phyloP scores from a whole-genome alignment of 352 stramenopile species.

The Pythium biforme region DNA sequence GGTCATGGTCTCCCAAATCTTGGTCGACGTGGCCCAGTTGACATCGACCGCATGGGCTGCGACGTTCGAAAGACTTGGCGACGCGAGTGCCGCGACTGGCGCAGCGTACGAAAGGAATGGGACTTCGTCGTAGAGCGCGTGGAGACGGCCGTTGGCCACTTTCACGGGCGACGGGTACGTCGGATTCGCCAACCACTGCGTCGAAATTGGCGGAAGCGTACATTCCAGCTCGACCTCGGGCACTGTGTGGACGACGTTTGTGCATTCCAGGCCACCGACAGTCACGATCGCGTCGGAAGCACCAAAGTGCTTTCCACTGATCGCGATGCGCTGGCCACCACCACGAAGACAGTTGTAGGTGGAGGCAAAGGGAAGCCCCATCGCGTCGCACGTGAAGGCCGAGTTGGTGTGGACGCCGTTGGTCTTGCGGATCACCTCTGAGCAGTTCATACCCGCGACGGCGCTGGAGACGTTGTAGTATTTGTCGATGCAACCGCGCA shows the following conservation, averaged over 20 bases:
- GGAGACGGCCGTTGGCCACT: constrained; percentile 62
- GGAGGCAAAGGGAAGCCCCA: constrained; percentile 49
- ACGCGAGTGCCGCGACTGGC: constrained; percentile 32
- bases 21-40: constrained; percentile 64
- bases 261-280: constrained; percentile 70
- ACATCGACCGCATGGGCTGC: constrained; percentile 75
- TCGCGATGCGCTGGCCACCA: constrained; percentile 51
- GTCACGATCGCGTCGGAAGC: constrained; percentile 59
- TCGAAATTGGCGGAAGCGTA: constrained; percentile 51
- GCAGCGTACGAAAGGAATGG: constrained; percentile 67
- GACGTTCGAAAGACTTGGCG: constrained; percentile 70
- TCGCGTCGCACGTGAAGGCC: constrained; percentile 39
- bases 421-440: constrained; percentile 34
- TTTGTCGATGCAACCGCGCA: constrained; percentile 77
- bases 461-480: constrained; percentile 40
- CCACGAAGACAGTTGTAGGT: constrained; percentile 74
- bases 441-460: constrained; percentile 44
- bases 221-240: constrained; percentile 73
- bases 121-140: constrained; percentile 54
- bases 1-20: constrained; percentile 74
- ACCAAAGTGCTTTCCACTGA: constrained; percentile 78
- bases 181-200: constrained; percentile 31
- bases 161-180: constrained; percentile 51
- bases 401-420: constrained; percentile 50
- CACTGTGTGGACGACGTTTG: constrained; percentile 52